Percentiles rank a stretch among this genome's conserved stretches.
phyloP scores from a whole-genome alignment of 805 yeast genomes.

The Kodamaea leandrae region DNA sequence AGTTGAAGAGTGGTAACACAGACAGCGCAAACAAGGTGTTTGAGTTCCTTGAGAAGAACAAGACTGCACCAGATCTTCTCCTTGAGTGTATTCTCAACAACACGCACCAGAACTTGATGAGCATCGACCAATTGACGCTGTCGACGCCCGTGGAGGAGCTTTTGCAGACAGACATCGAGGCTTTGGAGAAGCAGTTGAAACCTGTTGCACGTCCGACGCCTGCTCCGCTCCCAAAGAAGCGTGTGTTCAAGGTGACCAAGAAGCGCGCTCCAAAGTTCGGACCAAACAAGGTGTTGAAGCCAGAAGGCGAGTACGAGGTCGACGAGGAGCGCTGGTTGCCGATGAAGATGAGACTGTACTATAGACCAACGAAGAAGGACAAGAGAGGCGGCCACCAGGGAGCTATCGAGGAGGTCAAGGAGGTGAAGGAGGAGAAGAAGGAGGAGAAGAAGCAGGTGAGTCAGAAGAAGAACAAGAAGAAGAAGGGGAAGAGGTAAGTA shows the following conservation, averaged over 20 bases:
- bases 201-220: conserved; percentile 1
- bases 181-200: conserved; percentile 8
- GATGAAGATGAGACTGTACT: conserved; percentile 76
- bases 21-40: conserved; percentile 20
- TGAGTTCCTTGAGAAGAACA: conserved; percentile 17
- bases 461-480: conserved; percentile 15
- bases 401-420: conserved; percentile 11
- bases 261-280: conserved; percentile 28
- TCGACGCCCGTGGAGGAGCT: conserved; percentile 26
- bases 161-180: conserved; percentile 29
- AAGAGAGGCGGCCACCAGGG: conserved; percentile 21
- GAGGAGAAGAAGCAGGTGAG: not conserved
- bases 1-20: conserved; percentile 18
- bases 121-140: conserved; percentile 20
- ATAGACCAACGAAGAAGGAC: conserved; percentile 73
- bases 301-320: conserved; percentile 25
- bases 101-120: conserved; percentile 18
- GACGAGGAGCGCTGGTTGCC: conserved; percentile 88
- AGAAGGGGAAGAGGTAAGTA: conserved; percentile 16
- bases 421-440: conserved; percentile 3
- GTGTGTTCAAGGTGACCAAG: conserved; percentile 15
- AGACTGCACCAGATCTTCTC: conserved; percentile 21
- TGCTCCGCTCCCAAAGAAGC: conserved; percentile 4
- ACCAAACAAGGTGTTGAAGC: conserved; percentile 25
- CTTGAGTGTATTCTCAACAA: conserved; percentile 21